Conservation (phyloP, 2,329 filamentous ascomycete species). For the Basipetospora chlamydospora region DNA sequence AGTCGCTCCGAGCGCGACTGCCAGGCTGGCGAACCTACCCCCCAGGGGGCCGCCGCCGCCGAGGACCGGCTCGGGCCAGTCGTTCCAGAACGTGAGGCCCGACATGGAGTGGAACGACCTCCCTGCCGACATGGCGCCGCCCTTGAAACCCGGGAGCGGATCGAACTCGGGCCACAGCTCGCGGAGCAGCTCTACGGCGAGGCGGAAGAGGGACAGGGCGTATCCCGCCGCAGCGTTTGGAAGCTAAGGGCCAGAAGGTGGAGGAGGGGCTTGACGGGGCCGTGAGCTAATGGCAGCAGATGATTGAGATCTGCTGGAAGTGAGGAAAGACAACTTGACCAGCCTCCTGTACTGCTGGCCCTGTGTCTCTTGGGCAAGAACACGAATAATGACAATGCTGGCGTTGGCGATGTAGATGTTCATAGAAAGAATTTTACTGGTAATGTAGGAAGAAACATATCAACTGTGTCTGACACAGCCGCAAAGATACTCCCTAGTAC, state of each 20-base stretch:
- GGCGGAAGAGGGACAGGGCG: constrained; percentile 44
- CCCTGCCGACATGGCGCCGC: constrained; percentile 40
- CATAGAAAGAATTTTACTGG: too few relatives aligned
- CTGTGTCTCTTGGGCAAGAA: too few relatives aligned
- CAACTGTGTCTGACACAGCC: too few relatives aligned
- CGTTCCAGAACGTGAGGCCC: constrained; percentile 44
- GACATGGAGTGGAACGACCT: constrained; percentile 53
- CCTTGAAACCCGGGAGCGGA: constrained; percentile 14
- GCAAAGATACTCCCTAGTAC: too few relatives aligned
- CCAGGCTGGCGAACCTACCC: constrained; percentile 8
- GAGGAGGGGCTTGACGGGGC: too few relatives aligned
- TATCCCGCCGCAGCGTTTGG: constrained; percentile 51
- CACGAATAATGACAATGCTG: too few relatives aligned
- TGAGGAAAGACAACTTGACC: too few relatives aligned
- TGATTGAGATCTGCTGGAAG: too few relatives aligned
- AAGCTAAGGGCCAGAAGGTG: constrained; percentile 12
- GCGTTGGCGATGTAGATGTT: too few relatives aligned
- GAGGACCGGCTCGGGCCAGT: constrained; percentile 20
- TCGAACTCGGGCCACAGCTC: constrained; percentile 31
- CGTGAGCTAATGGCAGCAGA: too few relatives aligned
- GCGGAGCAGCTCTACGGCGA: constrained; percentile 36
- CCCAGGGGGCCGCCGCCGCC: constrained; percentile 12
- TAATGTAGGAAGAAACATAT: too few relatives aligned
- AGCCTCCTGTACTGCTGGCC: too few relatives aligned
- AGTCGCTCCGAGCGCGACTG: constrained; percentile 13